A percentile compares a stretch with the other conserved stretches of the same genome.
phyloP scores from a whole-genome alignment of 164 flowering plant genomes.

The Buxus sempervirens region DNA sequence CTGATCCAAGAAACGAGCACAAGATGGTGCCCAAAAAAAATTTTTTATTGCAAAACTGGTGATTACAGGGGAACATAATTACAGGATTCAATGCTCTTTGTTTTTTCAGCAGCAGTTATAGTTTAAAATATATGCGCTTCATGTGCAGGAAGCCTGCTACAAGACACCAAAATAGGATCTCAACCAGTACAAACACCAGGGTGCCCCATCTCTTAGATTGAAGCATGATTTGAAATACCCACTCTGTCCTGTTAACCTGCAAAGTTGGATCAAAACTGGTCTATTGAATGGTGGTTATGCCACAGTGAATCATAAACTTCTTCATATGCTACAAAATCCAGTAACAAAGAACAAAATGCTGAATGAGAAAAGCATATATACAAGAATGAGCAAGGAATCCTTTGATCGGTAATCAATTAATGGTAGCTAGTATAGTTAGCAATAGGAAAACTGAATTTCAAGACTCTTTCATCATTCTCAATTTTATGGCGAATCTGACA shows the following conservation, averaged over 20 bases:
- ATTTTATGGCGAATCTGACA: too few relatives aligned
- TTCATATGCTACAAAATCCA: not conserved
- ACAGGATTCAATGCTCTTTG: not conserved
- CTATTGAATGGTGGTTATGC: not conserved
- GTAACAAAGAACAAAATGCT: too few relatives aligned
- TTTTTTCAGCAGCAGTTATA: conserved; percentile 26
- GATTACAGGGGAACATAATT: not conserved
- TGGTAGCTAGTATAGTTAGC: too few relatives aligned
- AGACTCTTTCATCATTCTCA: too few relatives aligned
- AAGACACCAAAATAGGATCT: conserved; percentile 69
- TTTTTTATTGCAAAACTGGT: not conserved
- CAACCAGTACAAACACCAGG: conserved; percentile 53
- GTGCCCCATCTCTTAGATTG: conserved; percentile 68
- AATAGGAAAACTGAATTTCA: too few relatives aligned
- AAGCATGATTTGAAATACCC: conserved; percentile 40
- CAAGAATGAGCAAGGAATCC: too few relatives aligned
- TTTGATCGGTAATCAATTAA: too few relatives aligned
- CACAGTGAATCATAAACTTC: not conserved
- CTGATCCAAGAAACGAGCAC: not conserved
- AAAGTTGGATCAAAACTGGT: conserved; percentile 2
- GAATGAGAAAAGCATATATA: too few relatives aligned
- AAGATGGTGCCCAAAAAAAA: not conserved
- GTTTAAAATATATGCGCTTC: conserved; percentile 47
- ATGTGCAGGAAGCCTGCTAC: conserved; percentile 65
- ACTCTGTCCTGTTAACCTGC: conserved; percentile 57